These are phyloP conservation scores for Evansstolkia leycettana DNA, from an alignment of 495 filamentous ascomycete genomes.

Conservation along the genomic window DNA sequence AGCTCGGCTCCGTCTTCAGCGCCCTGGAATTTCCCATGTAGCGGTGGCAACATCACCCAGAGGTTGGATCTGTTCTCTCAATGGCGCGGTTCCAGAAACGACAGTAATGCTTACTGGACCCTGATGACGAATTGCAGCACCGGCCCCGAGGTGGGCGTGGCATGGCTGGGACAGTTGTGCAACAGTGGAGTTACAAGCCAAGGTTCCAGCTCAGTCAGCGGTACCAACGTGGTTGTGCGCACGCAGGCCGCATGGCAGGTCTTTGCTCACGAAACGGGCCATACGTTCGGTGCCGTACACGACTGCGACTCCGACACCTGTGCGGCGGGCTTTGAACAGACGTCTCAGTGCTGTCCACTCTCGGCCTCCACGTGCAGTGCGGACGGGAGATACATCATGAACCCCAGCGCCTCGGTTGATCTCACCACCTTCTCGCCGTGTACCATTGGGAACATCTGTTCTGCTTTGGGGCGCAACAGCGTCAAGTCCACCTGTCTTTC, in stretches of 20 bases:
- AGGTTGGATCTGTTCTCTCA: conserved; percentile 79
- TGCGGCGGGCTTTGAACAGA: conserved; percentile 39
- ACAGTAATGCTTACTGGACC: conserved; percentile 88
- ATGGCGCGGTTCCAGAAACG: conserved; percentile 66
- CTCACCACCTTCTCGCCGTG: conserved; percentile 78
- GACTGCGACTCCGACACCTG: conserved; percentile 72
- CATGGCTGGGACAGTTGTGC: conserved; percentile 89
- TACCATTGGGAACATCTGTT: conserved; percentile 87
- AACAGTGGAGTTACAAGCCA: conserved; percentile 39
- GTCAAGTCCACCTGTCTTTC: conserved; percentile 67
- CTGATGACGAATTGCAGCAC: conserved; percentile 78
- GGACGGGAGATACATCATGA: conserved; percentile 77
- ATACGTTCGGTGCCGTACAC: conserved; percentile 93
- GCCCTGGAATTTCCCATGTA: conserved; percentile 75
- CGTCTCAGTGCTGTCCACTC: conserved; percentile 82
- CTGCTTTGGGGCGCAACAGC: conserved; percentile 69
- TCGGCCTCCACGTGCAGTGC: conserved; percentile 61
- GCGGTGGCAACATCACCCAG: conserved; percentile 50
- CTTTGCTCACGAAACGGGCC: conserved; percentile 89
- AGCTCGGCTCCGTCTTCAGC: conserved; percentile 46
- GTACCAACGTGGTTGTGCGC: conserved; percentile 81
- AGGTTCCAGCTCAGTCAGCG: conserved; percentile 54
- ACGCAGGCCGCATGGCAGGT: conserved; percentile 86
- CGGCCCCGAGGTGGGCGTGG: conserved; percentile 75
- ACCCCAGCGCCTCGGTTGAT: conserved; percentile 63